phyloP scores from a whole-genome alignment of 179 eudicot species.

The Silene coronaria region DNA sequence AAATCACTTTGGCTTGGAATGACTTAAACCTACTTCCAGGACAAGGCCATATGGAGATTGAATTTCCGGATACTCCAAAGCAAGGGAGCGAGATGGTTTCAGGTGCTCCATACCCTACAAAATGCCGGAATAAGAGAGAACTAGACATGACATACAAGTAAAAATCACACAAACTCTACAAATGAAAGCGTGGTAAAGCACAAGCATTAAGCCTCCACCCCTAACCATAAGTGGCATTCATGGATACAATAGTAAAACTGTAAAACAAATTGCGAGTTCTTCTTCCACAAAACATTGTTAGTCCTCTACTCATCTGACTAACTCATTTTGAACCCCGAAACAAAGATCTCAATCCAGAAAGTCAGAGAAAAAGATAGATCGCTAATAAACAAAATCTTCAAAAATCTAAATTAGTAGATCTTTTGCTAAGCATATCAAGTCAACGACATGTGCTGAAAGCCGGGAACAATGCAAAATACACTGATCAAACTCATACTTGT shows the following conservation, averaged over 20 bases:
- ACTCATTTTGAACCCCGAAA: no score
- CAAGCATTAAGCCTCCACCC: no score
- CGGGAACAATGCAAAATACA: neutral
- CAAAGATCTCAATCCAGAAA: no score
- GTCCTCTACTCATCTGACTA: neutral
- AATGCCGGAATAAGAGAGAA: neutral
- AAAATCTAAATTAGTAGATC: no score
- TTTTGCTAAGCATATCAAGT: neutral
- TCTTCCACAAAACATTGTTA: neutral
- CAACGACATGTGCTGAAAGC: neutral
- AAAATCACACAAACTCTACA: neutral
- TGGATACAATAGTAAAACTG: no score
- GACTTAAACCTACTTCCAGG: constrained; percentile 29
- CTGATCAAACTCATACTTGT: neutral
- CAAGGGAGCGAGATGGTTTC: constrained; percentile 54
- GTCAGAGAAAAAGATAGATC: no score
- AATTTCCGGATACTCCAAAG: constrained; percentile 52
- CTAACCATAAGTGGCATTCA: no score
- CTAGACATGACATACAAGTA: neutral
- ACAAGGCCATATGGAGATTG: constrained; percentile 32
- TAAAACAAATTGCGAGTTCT: no score
- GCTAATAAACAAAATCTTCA: no score
- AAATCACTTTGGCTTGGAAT: constrained; percentile 28
- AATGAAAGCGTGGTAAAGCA: neutral
- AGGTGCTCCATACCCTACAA: constrained; percentile 57